Evolutionary conservation across 257 asterid species (phyloP), one percentile per base, ranked within the genome.

Genomic region (Nicotiana sylvestris): DNA sequence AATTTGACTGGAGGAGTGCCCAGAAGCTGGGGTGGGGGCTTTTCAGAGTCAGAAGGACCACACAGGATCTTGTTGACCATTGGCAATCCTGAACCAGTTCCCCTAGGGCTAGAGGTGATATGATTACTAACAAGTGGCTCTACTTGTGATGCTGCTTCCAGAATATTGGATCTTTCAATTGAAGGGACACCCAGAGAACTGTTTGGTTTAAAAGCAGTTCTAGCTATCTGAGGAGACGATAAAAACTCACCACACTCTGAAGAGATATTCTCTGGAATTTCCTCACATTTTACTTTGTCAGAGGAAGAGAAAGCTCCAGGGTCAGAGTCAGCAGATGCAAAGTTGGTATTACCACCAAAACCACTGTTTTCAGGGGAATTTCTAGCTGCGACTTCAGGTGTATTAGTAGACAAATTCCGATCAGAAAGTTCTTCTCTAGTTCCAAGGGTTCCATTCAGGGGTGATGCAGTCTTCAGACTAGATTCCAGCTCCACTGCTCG

Each of bases 1-100:
- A 94, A 90, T 66, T 89, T 86, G 81, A 87, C 90, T 77, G 97
- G 74, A 83, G 86, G 62, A 77, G 78, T 86, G 81, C 83, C 86
- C 72, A 94, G 84, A 84, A 86, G 89, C 86, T 87, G 94, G 66
- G 94, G 88, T 5, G 82, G 89, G 85, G 88, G 88, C 81, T 86
- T 89, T 72, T 80, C 86, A 83, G 91, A 66, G 77, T 88, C 95
- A 0, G 62, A 39, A 61, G 82, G 82, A 87, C 78, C 76, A 81
- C 82, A 84, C 83, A 80, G 65, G 43, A 77, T 81, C 84, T 86
- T 88, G 76, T 86, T 86, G 80, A 55, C 76, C 72, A 66, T 77
- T 35, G 81, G 85, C 83, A 78, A 58, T 85, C 78, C 84, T 51
- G 87, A 84, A 25, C 37, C 60, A 78, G 62, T 69, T 9, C 82